Base-by-base conservation (phyloP, 116 monocot species). In the Dioscorea cayenensis region DNA sequence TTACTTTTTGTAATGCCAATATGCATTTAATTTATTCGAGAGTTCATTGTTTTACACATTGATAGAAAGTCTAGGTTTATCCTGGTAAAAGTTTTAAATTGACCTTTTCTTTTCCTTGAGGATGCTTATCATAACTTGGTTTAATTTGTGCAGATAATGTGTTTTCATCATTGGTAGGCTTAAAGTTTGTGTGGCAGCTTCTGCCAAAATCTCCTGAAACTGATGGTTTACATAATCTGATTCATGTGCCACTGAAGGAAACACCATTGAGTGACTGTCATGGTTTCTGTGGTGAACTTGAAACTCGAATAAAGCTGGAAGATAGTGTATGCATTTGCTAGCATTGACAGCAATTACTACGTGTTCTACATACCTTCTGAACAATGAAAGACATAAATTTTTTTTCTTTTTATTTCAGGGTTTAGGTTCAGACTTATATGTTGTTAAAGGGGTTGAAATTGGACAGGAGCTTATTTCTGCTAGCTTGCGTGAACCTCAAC, bases 181-280 rank as follows among this genome's bases (percentile, higher is more conserved):
- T 96, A 36, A 85, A 69, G 68, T 92, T 96, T 77, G 74, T 67
- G 28, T 96, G 96, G 96, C 59, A 82, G 66, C 84, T 96, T 68
- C 52, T 82, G 49, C 88, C 96, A 13, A 80, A 81, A 72, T 77
- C 84, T 32, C 66, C 36, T 75, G 84, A 90, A 38, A 49, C 28
- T 38, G 70, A 75, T 74, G 66, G 50, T 8, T 64, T 65, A 43
- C 76, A 92, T 75, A 80, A 86, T 81, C 90, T 96, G 51, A 65
- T 86, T 65, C 96, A 96, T 83, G 79, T 96, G 64, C 96, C 92
- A 64, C 60, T 96, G 71, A 88, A 86, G 69, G 96, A 96, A 80
- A 92, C 96, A 71, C 92, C 92, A 29, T 66, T 96, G 37, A 90
- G 86, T 84, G 92, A 96, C 66, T 96, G 87, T 67, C 82, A 85